These are phyloP conservation scores for Lanmaoa pseudosensibilis DNA, from an alignment of 768 basidiomycete species.

Conservation along the genomic window DNA sequence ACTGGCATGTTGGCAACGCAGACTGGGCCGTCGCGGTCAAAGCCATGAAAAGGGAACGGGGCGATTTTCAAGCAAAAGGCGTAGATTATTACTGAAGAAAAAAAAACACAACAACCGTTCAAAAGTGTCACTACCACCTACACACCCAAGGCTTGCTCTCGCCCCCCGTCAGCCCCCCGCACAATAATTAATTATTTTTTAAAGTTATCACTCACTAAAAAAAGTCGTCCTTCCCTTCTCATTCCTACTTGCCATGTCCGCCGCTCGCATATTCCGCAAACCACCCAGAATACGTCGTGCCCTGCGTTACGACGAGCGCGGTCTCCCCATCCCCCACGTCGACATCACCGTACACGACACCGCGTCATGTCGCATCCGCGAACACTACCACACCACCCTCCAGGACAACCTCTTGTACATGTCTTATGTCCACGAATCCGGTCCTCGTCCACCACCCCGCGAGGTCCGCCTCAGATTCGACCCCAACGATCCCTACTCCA, in stretches of 20 bases:
- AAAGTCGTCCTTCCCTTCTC: background rate
- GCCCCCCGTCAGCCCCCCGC: constrained; percentile 7
- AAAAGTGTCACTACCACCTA: background rate
- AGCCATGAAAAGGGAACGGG: constrained; percentile 33
- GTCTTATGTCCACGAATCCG: constrained; percentile 78
- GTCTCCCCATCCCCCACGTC: constrained; percentile 75
- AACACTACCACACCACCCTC: constrained; percentile 84
- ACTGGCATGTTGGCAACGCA: constrained; percentile 51
- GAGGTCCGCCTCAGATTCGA: constrained; percentile 69
- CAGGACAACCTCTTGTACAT: constrained; percentile 93
- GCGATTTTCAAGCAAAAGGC: constrained; percentile 5
- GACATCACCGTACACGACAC: constrained; percentile 67
- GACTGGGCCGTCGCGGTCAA: constrained; percentile 42
- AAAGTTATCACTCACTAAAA: too few relatives aligned
- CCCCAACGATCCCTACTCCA: constrained; percentile 78
- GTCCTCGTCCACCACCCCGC: constrained; percentile 52
- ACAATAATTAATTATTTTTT: background rate
- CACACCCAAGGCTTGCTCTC: too few relatives aligned
- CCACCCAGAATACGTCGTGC: constrained; percentile 45
- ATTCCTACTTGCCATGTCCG: constrained; percentile 7
- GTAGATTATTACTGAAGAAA: background rate
- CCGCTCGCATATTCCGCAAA: constrained; percentile 51
- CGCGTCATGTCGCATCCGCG: constrained; percentile 67
- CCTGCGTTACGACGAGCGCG: constrained; percentile 50
- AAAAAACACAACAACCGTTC: background rate